Conservation (phyloP, 2,329 filamentous ascomycete genomes). For the Blastomyces parvus region DNA sequence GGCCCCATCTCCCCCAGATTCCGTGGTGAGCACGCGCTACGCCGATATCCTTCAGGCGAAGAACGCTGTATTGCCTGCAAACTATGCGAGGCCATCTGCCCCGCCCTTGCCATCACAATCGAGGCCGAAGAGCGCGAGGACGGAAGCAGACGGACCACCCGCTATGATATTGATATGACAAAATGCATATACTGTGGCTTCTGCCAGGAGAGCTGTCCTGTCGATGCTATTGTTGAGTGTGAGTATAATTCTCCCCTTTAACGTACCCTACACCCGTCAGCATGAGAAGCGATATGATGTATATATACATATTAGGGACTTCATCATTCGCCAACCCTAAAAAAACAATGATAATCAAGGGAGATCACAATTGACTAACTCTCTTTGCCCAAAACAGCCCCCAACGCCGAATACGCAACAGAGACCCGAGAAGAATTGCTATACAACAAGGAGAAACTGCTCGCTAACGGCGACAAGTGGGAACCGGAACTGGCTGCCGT, state of each 20-base stretch:
- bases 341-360: not conserved
- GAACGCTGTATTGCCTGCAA: constrained; percentile 99
- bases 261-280: not conserved
- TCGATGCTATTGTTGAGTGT: constrained; percentile 83
- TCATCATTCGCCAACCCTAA: not conserved
- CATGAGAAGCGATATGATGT: not conserved
- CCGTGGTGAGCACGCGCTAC: constrained; percentile 92
- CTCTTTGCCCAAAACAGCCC: constrained; percentile 35
- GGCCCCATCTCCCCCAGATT: constrained; percentile 96
- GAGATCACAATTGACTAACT: not conserved
- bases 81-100: constrained; percentile 96
- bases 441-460: constrained; percentile 95
- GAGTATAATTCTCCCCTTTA: constrained; percentile 22
- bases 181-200: constrained; percentile 99
- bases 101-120: constrained; percentile 96
- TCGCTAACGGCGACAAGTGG: constrained; percentile 91
- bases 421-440: constrained; percentile 83
- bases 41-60: constrained; percentile 93
- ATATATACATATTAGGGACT: not conserved
- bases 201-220: constrained; percentile 97
- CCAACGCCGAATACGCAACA: constrained; percentile 65
- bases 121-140: constrained; percentile 97
- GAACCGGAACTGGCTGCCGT: constrained; percentile 91
- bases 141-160: constrained; percentile 85
- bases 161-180: constrained; percentile 99